These are phyloP conservation scores for Flaveria robusta DNA, from an alignment of 129 eudicot species.

Conservation along the genomic window DNA sequence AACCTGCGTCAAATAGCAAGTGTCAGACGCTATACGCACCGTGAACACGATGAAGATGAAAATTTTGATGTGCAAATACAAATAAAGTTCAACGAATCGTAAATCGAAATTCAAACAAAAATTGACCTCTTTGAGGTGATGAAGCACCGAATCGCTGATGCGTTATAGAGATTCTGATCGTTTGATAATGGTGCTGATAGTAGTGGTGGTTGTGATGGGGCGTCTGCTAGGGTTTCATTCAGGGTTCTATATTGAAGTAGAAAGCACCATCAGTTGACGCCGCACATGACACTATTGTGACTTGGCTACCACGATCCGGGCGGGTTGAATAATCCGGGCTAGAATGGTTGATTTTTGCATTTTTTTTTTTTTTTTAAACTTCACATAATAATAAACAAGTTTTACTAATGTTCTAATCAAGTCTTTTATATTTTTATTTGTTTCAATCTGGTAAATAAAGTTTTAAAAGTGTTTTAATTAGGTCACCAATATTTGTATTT, in stretches of 20 bases:
- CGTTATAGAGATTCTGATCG: slow-evolving; percentile 17
- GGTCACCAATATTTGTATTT: too few species aligned
- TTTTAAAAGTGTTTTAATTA: too few species aligned
- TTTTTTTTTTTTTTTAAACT: too few species aligned
- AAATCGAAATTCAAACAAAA: slow-evolving; percentile 7
- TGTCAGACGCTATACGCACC: neutral
- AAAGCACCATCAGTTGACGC: slow-evolving; percentile 1
- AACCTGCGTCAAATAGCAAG: slow-evolving; percentile 15
- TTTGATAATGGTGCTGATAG: neutral
- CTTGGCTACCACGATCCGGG: slow-evolving; percentile 7
- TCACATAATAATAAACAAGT: too few species aligned
- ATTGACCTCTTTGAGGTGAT: slow-evolving; percentile 13
- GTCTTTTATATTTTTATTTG: too few species aligned
- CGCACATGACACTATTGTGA: slow-evolving; percentile 8
- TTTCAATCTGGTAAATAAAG: too few species aligned
- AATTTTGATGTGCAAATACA: neutral
- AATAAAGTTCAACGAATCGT: slow-evolving; percentile 15
- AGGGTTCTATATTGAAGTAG: slow-evolving; percentile 24
- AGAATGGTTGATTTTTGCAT: neutral
- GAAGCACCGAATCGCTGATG: neutral
- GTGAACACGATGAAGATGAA: neutral
- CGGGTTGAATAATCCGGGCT: slow-evolving; percentile 2
- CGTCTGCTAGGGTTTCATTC: slow-evolving; percentile 37
- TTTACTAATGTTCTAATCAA: too few species aligned
- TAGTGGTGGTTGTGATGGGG: slow-evolving; percentile 16